A percentile compares a stretch with the other conserved stretches of the same genome.
phyloP scores from a whole-genome alignment of 164 flowering plant genomes.

The Piper betle region DNA sequence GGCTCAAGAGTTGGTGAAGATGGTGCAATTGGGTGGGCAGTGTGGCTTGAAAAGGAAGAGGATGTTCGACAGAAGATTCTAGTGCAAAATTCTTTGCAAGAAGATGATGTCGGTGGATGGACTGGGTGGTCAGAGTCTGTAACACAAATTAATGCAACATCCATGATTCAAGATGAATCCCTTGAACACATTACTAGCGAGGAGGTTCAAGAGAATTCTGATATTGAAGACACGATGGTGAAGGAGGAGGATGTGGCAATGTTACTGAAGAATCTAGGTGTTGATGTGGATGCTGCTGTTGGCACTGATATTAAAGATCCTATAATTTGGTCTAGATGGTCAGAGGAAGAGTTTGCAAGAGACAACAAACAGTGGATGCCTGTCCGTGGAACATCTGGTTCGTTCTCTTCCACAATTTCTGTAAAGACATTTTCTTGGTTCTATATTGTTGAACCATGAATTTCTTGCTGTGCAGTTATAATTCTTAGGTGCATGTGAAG shows the following conservation, averaged over 20 bases:
- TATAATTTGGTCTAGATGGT: conserved; percentile 76
- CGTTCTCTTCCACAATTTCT: conserved; percentile 8
- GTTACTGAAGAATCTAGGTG: conserved; percentile 63
- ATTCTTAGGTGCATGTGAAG: no score
- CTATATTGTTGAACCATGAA: background rate
- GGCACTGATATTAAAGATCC: conserved; percentile 48
- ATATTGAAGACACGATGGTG: conserved; percentile 19
- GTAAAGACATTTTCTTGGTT: background rate
- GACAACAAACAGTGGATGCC: conserved; percentile 88
- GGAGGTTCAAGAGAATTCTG: conserved; percentile 33
- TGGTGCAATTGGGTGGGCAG: conserved; percentile 90
- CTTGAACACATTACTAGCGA: conserved; percentile 16
- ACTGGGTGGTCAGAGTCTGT: conserved; percentile 80
- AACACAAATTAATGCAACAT: conserved; percentile 17
- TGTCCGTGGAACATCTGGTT: conserved; percentile 45
- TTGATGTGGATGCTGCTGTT: conserved; percentile 54
- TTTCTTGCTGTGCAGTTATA: no score
- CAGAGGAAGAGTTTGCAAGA: conserved; percentile 60
- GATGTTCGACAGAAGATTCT: conserved; percentile 53
- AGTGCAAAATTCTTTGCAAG: conserved; percentile 27
- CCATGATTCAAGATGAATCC: conserved; percentile 9
- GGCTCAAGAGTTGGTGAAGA: conserved; percentile 90
- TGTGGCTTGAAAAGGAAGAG: conserved; percentile 88
- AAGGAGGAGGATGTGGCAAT: conserved; percentile 57
- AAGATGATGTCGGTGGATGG: conserved; percentile 79